These are phyloP conservation scores for Allantophomopsis lycopodina DNA, from an alignment of 2,329 filamentous ascomycete species.

Conservation along the genomic window DNA sequence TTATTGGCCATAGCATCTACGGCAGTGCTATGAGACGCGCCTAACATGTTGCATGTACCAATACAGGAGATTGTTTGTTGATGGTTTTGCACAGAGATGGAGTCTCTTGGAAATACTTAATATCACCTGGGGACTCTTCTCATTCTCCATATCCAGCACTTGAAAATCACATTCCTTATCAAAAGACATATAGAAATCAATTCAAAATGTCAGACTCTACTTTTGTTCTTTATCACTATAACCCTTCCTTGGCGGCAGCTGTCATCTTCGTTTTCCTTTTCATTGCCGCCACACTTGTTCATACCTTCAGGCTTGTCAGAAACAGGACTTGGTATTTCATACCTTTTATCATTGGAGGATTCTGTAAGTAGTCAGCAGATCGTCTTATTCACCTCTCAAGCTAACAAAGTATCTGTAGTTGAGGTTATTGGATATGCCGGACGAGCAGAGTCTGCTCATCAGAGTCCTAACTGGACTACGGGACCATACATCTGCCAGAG, in stretches of 20 bases:
- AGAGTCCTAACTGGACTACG: conserved; percentile 2
- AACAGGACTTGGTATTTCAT: conserved; percentile 31
- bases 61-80: too few relatives aligned
- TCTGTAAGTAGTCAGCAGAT: conserved; percentile 21
- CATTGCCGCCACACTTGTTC: conserved; percentile 17
- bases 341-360: conserved; percentile 30
- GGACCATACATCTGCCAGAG: conserved; percentile 20
- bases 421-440: conserved; percentile 6
- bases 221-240: conserved; percentile 26
- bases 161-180: too few relatives aligned
- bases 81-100: too few relatives aligned
- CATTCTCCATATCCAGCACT: conserved; percentile 46
- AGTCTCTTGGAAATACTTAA: too few relatives aligned
- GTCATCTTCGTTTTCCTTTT: conserved; percentile 25
- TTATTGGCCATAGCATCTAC: too few relatives aligned
- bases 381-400: not conserved
- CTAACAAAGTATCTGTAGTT: conserved; percentile 3
- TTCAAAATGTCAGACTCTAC: too few relatives aligned
- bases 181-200: too few relatives aligned
- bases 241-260: conserved; percentile 28
- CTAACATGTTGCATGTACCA: too few relatives aligned
- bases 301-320: conserved; percentile 21
- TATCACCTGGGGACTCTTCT: conserved; percentile 58
- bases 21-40: too few relatives aligned
- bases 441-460: conserved; percentile 2